phyloP scores from a whole-genome alignment of 495 filamentous ascomycete species.

The Lepraria neglecta region DNA sequence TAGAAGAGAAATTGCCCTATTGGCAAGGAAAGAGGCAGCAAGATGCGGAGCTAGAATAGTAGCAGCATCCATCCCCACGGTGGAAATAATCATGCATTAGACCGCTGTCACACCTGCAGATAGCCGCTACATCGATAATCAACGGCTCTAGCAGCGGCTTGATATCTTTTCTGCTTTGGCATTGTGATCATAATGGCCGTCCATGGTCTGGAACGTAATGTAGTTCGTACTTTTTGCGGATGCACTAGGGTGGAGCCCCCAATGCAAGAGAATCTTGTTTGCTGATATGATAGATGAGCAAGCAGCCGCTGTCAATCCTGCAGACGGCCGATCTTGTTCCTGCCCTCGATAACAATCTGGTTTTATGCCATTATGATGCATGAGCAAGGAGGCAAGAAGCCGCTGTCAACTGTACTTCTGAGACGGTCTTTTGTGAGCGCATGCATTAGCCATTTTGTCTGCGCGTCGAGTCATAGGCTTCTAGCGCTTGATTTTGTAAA shows the following conservation, averaged over 20 bases:
- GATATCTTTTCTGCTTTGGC: not conserved
- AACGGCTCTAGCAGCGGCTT: not conserved
- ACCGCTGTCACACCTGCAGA: constrained; percentile 12
- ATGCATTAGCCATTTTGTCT: constrained; percentile 8
- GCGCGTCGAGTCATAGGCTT: not conserved
- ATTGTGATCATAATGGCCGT: no score
- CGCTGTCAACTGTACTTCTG: not conserved
- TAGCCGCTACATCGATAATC: not conserved
- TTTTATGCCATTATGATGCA: no score
- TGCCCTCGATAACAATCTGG: no score
- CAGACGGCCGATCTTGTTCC: constrained; percentile 10
- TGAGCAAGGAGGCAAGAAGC: not conserved
- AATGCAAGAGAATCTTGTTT: no score
- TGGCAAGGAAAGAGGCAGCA: not conserved
- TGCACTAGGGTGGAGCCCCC: not conserved
- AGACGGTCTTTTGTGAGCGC: not conserved
- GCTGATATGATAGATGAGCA: not conserved
- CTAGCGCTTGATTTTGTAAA: not conserved
- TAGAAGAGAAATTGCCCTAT: constrained; percentile 1
- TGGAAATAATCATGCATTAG: constrained; percentile 8
- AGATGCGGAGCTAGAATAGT: constrained; percentile 1
- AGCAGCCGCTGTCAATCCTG: constrained; percentile 14
- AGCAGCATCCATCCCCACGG: not conserved
- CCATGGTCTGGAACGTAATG: no score
- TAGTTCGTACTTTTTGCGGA: not conserved